Base-by-base conservation (phyloP, 306 rosid species). In the Argentina anserina region DNA sequence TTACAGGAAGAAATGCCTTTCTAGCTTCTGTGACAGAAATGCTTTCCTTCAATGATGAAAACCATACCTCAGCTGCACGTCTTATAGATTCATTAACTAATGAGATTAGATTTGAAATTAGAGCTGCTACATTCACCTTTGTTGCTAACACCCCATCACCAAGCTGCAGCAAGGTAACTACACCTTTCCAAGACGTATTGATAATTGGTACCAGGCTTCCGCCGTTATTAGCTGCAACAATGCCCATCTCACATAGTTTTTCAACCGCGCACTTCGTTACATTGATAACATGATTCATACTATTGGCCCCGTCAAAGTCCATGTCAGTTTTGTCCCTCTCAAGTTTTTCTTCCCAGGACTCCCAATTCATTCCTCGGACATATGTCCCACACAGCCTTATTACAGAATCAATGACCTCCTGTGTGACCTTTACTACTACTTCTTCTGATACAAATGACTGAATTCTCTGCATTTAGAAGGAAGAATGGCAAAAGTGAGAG, bases 141-240 rank as follows among this genome's bases (percentile, higher is more conserved):
- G 75, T 80, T 20, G 84, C 75, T 31, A 88, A 77, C 64, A 40
- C 69, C 62, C 78, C 88, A 3, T 80, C 83, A 28, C 96, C 94
- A 79, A 81, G 77, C 83, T 89, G 98, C 85, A 93, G 96, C 87
- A 93, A 79, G 74, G 85, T 82, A 55, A 91, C 96, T 71, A 93
- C 96, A 60, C 94, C 97, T 87, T 91, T 93, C 98, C 98, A 93
- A 23, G 92, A 87, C 67, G 85, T 83, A 64, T 90, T 93, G 66
- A 93, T 93, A 76, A 93, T 86, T 64, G 72, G 85, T 28, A 93
- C 97, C 74, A 86, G 80, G 78, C 84, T 87, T 58, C 98, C 98
- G 52, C 97, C 98, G 40, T 79, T 84, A 58, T 86, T 86, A 74
- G 97, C 98, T 46, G 97, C 98, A 87, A 87, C 49, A 33, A 80